Evolutionary conservation across 176 grass and related monocot genomes (phyloP).

Genomic region (Puccinellia tenuiflora): DNA sequence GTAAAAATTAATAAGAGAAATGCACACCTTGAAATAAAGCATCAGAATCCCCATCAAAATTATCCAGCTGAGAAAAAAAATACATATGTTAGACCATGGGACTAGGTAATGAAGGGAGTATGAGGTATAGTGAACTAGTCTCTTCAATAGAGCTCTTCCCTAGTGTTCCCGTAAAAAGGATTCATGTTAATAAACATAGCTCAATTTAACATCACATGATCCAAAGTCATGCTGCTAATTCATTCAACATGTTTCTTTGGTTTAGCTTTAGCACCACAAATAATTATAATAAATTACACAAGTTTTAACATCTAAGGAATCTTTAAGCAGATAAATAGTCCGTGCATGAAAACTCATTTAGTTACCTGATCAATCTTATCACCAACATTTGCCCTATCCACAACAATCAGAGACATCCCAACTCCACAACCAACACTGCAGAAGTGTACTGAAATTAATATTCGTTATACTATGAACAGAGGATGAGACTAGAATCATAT

Average conservation of each 20-base stretch:
- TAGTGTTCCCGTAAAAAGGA: background rate
- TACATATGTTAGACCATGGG: background rate
- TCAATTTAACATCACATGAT: background rate
- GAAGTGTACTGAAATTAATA: slow-evolving; percentile 28
- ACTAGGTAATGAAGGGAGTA: background rate
- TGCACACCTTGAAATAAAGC: slow-evolving; percentile 54
- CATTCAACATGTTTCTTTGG: background rate
- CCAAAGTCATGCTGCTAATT: background rate
- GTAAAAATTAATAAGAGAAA: slow-evolving; percentile 21
- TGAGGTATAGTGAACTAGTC: background rate
- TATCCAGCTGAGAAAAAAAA: slow-evolving; percentile 61
- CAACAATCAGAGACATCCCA: slow-evolving; percentile 70
- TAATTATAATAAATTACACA: background rate
- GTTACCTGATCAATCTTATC: slow-evolving; percentile 75
- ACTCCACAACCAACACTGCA: slow-evolving; percentile 87
- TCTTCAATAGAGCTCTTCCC: background rate
- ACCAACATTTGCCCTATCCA: slow-evolving; percentile 67
- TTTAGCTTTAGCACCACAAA: slow-evolving; percentile 4
- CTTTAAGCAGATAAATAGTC: slow-evolving; percentile 10
- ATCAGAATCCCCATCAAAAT: slow-evolving; percentile 53
- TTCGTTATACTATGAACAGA: background rate
- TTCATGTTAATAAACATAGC: background rate
- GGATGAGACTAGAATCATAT: background rate
- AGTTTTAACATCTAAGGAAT: background rate
- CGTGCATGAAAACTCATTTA: background rate